A percentile compares a stretch with the other conserved stretches of the same genome.
Evolutionary conservation across 305 asterid species (phyloP).

Genomic region (Fraxinus xanthoxyloides): DNA sequence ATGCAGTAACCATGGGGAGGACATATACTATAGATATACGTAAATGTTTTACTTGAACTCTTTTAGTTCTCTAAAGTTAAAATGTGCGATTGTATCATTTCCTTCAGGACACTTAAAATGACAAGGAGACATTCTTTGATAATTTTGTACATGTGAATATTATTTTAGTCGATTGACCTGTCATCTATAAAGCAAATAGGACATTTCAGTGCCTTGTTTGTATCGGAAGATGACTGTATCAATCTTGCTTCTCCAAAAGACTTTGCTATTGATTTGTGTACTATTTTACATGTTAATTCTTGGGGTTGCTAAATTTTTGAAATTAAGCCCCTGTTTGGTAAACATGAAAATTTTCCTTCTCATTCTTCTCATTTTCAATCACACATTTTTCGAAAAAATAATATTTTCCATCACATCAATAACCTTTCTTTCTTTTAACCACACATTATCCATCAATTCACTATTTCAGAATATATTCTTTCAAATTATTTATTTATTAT

Average conservation of each 20-base stretch:
- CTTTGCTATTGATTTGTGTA: not conserved
- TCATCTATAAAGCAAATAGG: slow-evolving; percentile 29
- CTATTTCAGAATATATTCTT: too few species aligned
- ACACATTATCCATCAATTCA: too few species aligned
- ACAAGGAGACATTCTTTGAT: not conserved
- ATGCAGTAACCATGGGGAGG: slow-evolving; percentile 26
- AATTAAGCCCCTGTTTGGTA: too few species aligned
- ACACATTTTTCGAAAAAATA: too few species aligned
- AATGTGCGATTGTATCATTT: not conserved
- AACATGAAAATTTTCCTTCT: too few species aligned
- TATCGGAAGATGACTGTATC: slow-evolving; percentile 35
- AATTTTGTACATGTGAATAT: not conserved
- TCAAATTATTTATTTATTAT: too few species aligned
- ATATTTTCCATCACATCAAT: too few species aligned
- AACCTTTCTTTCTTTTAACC: too few species aligned
- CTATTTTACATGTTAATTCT: not conserved
- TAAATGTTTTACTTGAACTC: not conserved
- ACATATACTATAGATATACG: slow-evolving; percentile 15
- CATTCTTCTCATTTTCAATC: too few species aligned
- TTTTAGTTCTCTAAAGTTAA: not conserved
- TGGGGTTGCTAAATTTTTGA: not conserved
- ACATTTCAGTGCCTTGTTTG: not conserved
- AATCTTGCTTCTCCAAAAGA: not conserved
- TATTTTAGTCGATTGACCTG: not conserved
- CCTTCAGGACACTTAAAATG: not conserved